Evolutionary conservation across 331 rosid genomes (phyloP).

Genomic region (Prunus yedoensis): DNA sequence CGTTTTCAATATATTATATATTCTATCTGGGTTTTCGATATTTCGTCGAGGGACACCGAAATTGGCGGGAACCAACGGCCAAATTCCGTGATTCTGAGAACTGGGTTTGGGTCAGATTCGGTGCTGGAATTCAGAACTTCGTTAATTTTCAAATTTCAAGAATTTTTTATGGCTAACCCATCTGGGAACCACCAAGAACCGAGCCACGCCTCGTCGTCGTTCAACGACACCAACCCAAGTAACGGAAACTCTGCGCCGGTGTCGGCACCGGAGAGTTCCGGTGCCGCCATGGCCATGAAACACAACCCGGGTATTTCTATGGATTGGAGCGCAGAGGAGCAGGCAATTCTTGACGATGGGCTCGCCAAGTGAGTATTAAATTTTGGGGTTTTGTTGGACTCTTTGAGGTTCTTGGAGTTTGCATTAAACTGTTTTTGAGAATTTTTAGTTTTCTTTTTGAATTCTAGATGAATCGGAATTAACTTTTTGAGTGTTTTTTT

Average conservation of each 20-base stretch:
- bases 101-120: constrained; percentile 28
- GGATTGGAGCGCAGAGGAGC: constrained; percentile 91
- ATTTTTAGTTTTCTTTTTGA: not conserved
- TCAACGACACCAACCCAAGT: constrained; percentile 54
- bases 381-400: constrained; percentile 4
- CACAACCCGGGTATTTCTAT: constrained; percentile 89
- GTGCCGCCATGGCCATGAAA: constrained; percentile 63
- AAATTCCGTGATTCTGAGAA: constrained; percentile 32
- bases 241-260: constrained; percentile 58
- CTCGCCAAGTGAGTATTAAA: constrained; percentile 62
- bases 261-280: constrained; percentile 56
- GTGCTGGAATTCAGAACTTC: constrained; percentile 12
- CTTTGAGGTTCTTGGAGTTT: not conserved
- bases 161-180: constrained; percentile 72
- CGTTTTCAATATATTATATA: not conserved
- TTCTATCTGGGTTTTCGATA: constrained; percentile 21
- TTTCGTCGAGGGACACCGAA: constrained; percentile 22
- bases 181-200: constrained; percentile 91
- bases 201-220: constrained; percentile 64
- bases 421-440: not conserved
- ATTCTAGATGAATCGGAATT: not conserved
- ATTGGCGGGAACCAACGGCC: constrained; percentile 77
- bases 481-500: not conserved
- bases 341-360: constrained; percentile 76
- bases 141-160: not conserved